phyloP scores from a whole-genome alignment of 2,329 filamentous ascomycete species.

The Laburnicola sp. region DNA sequence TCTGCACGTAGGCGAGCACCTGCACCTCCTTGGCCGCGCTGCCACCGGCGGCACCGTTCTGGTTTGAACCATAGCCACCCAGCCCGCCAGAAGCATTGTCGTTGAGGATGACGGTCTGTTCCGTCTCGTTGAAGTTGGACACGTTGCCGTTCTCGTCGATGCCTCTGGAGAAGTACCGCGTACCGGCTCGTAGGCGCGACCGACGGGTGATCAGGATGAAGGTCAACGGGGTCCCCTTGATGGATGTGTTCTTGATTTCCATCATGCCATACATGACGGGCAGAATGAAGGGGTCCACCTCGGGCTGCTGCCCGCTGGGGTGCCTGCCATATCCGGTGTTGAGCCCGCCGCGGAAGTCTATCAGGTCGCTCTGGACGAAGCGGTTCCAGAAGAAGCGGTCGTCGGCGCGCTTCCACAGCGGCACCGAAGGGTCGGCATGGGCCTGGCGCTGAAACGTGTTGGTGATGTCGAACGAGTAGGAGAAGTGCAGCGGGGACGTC shows the following conservation, averaged over 20 bases:
- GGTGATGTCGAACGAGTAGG: slow-evolving; percentile 94
- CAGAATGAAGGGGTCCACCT: slow-evolving; percentile 86
- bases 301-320: slow-evolving; percentile 70
- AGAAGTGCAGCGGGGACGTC: slow-evolving; percentile 93
- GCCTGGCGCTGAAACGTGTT: slow-evolving; percentile 96
- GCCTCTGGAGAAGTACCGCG: slow-evolving; percentile 91
- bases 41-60: slow-evolving; percentile 64
- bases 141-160: slow-evolving; percentile 92
- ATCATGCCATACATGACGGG: slow-evolving; percentile 97
- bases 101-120: slow-evolving; percentile 88
- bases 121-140: slow-evolving; percentile 99
- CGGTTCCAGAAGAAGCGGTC: slow-evolving; percentile 99
- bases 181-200: slow-evolving; percentile 85
- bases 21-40: slow-evolving; percentile 74
- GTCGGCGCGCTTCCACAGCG: slow-evolving; percentile 89
- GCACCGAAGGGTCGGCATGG: slow-evolving; percentile 68
- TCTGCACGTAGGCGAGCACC: slow-evolving; percentile 93
- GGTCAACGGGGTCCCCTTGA: slow-evolving; percentile 83
- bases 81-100: slow-evolving; percentile 72
- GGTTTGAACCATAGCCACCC: slow-evolving; percentile 77
- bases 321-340: slow-evolving; percentile 57
- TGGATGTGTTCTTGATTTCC: slow-evolving; percentile 80
- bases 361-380: slow-evolving; percentile 87
- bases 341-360: slow-evolving; percentile 75
- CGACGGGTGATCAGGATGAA: slow-evolving; percentile 86